Evolutionary conservation across 768 basidiomycete genomes (phyloP).

Genomic region (Serpula lacrymans): DNA sequence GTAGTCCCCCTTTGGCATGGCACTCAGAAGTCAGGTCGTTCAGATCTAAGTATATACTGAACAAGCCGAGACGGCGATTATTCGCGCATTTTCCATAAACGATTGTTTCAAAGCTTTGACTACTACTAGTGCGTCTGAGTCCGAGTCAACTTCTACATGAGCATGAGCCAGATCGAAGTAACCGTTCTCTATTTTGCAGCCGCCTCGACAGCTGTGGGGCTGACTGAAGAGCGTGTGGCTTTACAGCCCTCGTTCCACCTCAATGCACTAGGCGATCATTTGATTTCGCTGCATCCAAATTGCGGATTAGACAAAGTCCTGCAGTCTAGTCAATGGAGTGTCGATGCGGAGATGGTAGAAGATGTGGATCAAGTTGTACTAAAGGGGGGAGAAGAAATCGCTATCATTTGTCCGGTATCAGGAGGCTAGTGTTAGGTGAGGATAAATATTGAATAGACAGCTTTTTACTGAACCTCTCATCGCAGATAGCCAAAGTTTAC

Average conservation of each 20-base stretch:
- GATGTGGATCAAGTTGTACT: slow-evolving; percentile 46
- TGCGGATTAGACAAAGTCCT: slow-evolving; percentile 52
- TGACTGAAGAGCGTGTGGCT: slow-evolving; percentile 48
- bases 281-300: slow-evolving; percentile 53
- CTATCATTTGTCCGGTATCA: slow-evolving; percentile 78
- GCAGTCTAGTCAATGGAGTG: slow-evolving; percentile 68
- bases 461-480: no score
- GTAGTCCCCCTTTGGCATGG: no score
- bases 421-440: slow-evolving; percentile 49
- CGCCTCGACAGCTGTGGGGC: slow-evolving; percentile 67
- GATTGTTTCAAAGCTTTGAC: no score
- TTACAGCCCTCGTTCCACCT: slow-evolving; percentile 53
- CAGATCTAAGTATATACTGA: no score
- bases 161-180: slow-evolving; percentile 31
- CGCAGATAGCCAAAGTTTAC: no score
- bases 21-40: no score
- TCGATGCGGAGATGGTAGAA: slow-evolving; percentile 77
- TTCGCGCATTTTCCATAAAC: no score
- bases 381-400: slow-evolving; percentile 72
- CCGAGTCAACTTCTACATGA: no score
- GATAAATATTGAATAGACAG: no score
- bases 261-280: slow-evolving; percentile 45
- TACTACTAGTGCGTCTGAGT: no score
- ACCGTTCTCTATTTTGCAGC: slow-evolving; percentile 55
- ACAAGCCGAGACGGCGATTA: no score